Conservation (phyloP, 2,329 filamentous ascomycete species). For the Penicillium nordicum region DNA sequence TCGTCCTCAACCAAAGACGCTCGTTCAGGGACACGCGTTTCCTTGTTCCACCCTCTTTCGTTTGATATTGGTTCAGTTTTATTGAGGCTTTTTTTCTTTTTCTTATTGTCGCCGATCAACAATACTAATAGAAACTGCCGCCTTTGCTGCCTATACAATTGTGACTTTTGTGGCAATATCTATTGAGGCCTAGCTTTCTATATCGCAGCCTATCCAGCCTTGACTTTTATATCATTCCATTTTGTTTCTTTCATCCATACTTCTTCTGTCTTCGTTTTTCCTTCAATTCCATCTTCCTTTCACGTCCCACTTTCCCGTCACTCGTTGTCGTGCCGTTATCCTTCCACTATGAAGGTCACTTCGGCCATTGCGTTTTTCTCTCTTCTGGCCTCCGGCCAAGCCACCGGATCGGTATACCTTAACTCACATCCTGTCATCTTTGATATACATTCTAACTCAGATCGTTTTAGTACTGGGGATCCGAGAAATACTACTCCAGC, state of each 20-base stretch:
- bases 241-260: neutral
- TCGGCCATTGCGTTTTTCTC: constrained; percentile 29
- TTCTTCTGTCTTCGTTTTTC: constrained; percentile 2
- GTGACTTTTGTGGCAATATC: neutral
- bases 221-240: constrained; percentile 7
- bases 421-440: neutral
- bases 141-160: neutral
- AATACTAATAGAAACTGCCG: constrained; percentile 10
- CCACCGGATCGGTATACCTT: constrained; percentile 44
- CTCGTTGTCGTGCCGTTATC: constrained; percentile 22
- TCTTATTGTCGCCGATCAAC: constrained; percentile 16
- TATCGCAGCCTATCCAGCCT: constrained; percentile 9
- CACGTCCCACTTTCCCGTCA: constrained; percentile 32
- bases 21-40: constrained; percentile 39
- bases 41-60: constrained; percentile 9
- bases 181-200: constrained; percentile 7
- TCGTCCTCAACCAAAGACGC: constrained; percentile 32
- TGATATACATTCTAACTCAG: neutral
- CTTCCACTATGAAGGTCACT: constrained; percentile 29
- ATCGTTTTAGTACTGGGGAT: constrained; percentile 46
- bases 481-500: constrained; percentile 58
- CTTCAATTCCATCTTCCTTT: constrained; percentile 15
- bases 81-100: constrained; percentile 9
- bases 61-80: constrained; percentile 1
- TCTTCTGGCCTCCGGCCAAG: constrained; percentile 47